Evolutionary conservation across 371 early-diverging fungal genomes (phyloP).

Genomic region (Blakeslea trispora): DNA sequence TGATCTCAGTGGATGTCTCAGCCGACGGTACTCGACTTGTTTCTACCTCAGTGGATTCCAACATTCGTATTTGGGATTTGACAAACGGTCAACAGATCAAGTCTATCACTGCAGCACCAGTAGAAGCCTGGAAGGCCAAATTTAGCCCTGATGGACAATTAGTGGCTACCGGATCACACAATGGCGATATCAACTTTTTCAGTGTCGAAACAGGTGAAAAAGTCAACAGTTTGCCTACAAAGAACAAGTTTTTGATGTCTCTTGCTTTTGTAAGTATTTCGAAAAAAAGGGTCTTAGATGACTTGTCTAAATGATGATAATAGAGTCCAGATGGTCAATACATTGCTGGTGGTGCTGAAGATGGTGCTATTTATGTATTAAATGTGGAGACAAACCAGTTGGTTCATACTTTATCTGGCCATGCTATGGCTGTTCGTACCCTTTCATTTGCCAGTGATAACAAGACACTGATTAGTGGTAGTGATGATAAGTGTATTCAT

Average conservation of each 20-base stretch:
- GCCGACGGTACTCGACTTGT: conserved; percentile 65
- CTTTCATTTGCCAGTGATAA: conserved; percentile 77
- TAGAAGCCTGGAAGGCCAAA: conserved; percentile 77
- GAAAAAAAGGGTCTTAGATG: no score
- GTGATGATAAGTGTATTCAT: conserved; percentile 82
- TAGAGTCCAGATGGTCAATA: conserved; percentile 80
- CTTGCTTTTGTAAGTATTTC: conserved; percentile 67
- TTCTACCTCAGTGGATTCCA: conserved; percentile 81
- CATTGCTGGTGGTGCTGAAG: conserved; percentile 77
- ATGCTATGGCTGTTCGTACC: conserved; percentile 74
- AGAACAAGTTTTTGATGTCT: conserved; percentile 76
- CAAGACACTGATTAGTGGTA: conserved; percentile 69
- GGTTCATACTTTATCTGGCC: conserved; percentile 71
- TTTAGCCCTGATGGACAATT: conserved; percentile 75
- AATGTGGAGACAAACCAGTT: conserved; percentile 70
- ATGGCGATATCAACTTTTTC: conserved; percentile 73
- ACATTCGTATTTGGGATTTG: conserved; percentile 80
- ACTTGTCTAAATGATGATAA: background rate
- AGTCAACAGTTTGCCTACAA: conserved; percentile 61
- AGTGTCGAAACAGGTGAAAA: conserved; percentile 67
- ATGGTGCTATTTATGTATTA: conserved; percentile 76
- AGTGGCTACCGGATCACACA: conserved; percentile 75
- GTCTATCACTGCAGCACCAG: conserved; percentile 67
- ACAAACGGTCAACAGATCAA: conserved; percentile 45
- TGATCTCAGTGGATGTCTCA: conserved; percentile 75